Base-by-base conservation (phyloP, 257 asterid genomes). In the Ehretia macrophylla region DNA sequence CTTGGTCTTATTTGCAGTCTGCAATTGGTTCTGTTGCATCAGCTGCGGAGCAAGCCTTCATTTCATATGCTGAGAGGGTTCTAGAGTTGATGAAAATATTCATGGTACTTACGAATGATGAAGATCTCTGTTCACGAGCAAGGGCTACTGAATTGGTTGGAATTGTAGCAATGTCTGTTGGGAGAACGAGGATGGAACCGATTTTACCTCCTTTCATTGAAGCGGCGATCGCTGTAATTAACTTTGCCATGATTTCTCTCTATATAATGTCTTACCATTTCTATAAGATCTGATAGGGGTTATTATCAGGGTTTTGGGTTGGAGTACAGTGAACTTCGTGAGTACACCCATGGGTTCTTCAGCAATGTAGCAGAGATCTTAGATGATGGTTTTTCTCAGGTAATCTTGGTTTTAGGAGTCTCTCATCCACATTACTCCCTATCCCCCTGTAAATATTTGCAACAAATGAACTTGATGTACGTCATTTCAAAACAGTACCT, bases 141-240 rank as follows among this genome's bases (percentile, higher is more conserved):
- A 93, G 99, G 84, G 97, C 99, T 67, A 93, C 99, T 12, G 97
- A 89, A 80, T 79, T 93, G 83, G 81, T 87, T 69, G 99, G 99
- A 65, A 89, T 93, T 71, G 88, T 86, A 65, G 90, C 99, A 48
- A 83, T 89, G 97, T 75, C 97, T 60, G 97, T 87, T 81, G 99
- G 99, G 64, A 76, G 94, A 79, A 71, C 75, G 22, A 86, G 80
- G 65, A 93, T 93, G 97, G 97, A 87, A 68, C 82, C 92, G 53
- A 75, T 93, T 77, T 79, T 86, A 71, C 97, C 94, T 14, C 85
- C 96, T 37, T 93, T 79, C 77, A 79, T 93, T 63, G 94, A 86
- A 78, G 97, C 97, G 58, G 96, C 99, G 60, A 89, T 93, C 65
- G 74, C 96, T 65, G 98, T 91, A 83, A 55, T 59, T 32, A 54